phyloP scores from a whole-genome alignment of 371 early-diverging fungal genomes.

The Coemansia sp. region DNA sequence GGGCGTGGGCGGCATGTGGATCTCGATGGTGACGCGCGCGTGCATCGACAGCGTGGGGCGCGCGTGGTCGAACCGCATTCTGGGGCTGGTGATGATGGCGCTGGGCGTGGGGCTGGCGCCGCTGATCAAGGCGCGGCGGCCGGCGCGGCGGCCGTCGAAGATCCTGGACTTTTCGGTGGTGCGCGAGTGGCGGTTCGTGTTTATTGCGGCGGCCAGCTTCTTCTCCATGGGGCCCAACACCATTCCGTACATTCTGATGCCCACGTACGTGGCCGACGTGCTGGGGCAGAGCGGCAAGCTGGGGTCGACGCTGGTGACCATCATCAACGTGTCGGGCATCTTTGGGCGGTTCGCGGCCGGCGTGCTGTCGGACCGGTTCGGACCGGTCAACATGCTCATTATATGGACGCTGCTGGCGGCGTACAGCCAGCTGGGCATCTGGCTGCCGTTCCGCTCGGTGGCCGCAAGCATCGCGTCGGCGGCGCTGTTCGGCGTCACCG shows the following conservation, averaged over 20 bases:
- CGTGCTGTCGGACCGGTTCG: slow-evolving; percentile 34
- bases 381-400: slow-evolving; percentile 33
- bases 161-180: slow-evolving; percentile 30
- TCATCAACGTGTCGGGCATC: slow-evolving; percentile 46
- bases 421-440: slow-evolving; percentile 45
- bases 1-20: slow-evolving; percentile 57
- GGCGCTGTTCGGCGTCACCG: slow-evolving; percentile 42
- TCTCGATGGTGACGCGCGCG: slow-evolving; percentile 42
- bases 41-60: slow-evolving; percentile 46
- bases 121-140: slow-evolving; percentile 20
- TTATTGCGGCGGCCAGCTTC: slow-evolving; percentile 50
- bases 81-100: slow-evolving; percentile 31
- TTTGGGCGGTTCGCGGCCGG: slow-evolving; percentile 40
- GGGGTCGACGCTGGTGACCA: slow-evolving; percentile 35
- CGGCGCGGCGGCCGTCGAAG: slow-evolving; percentile 6
- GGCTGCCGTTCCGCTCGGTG: slow-evolving; percentile 39
- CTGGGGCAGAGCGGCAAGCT: slow-evolving; percentile 22
- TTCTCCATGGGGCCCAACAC: slow-evolving; percentile 49
- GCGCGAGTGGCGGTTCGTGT: slow-evolving; percentile 39
- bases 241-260: slow-evolving; percentile 40
- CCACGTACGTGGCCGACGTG: slow-evolving; percentile 39
- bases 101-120: slow-evolving; percentile 37
- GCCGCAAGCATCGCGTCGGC: slow-evolving; percentile 34
- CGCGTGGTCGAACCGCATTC: slow-evolving; percentile 50
- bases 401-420: slow-evolving; percentile 40